Base-by-base conservation (phyloP, 768 basidiomycete genomes). In the Psilocybe tampanensis region DNA sequence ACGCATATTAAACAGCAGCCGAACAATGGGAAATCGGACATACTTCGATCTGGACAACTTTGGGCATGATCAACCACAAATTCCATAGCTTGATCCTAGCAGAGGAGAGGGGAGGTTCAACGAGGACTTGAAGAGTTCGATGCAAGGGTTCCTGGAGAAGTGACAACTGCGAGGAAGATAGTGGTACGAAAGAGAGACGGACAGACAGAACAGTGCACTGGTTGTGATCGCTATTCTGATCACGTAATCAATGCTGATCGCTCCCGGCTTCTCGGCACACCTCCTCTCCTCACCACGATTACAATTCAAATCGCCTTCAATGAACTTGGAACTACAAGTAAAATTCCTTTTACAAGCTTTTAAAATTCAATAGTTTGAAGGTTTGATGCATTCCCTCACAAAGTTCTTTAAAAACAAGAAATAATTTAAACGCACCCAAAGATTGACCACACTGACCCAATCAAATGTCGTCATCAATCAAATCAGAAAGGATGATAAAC, bases 181-280 rank as follows among this genome's bases (percentile, higher is more conserved):
- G 55, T 44, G 36, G 34, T 9, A 36, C 29, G 47, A 33, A 33
- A 51, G 48, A 43, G 39, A 8, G 47, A 53, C n/a, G n/a, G 32
- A 34, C 22, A 33, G 54, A 55, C 18, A 41, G 54, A 36, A 56
- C 26, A 33, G 49, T 47, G 54, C 36, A 33, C 33, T 41, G 21
- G 22, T 39, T 33, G 44, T 32, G 43, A 56, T 56, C 55, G 49
- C 29, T 29, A 29, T 29, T 29, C 43, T 29, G 36, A 54, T 54
- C 22, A 54, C 29, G 52, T 54, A 54, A 54, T 19, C 8, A 3
- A 26, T 41, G 43, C 26, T 47, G 44, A 15, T 47, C 44, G 36
- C 36, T n/a, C 12, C 7, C 44, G 44, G 44, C 44, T 23, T 22
- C 8, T 47, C 44, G 44, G 44, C 44, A 24, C 13, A 15, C 21